Conservation (phyloP, 768 basidiomycete genomes). For the Boletus rubroflammeus region DNA sequence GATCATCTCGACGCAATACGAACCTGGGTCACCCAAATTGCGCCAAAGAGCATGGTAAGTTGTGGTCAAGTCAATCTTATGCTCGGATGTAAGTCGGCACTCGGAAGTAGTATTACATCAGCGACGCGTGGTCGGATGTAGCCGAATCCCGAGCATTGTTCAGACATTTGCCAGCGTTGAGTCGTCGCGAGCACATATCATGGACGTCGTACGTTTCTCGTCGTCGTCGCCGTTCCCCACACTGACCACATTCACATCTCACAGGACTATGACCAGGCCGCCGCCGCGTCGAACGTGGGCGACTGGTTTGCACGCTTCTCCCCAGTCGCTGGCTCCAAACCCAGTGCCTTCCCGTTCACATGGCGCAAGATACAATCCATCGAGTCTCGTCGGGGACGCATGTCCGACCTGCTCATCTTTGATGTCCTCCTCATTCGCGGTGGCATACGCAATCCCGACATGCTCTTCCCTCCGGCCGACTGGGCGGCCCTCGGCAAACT, state of each 20-base stretch:
- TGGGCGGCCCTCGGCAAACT: conserved; percentile 50
- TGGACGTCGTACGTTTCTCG: conserved; percentile 28
- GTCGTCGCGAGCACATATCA: conserved; percentile 6
- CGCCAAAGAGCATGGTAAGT: no score
- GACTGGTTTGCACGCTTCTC: conserved; percentile 46
- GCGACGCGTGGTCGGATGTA: conserved; percentile 6
- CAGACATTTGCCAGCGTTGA: background rate
- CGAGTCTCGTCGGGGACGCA: conserved; percentile 53
- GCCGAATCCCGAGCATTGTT: conserved; percentile 15
- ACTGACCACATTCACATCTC: background rate
- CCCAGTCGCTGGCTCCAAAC: conserved; percentile 20
- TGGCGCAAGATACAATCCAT: conserved; percentile 52
- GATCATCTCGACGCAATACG: no score
- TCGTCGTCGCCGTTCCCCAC: background rate
- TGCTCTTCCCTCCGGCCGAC: conserved; percentile 67
- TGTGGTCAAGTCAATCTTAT: no score
- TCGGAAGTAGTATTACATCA: conserved; percentile 6
- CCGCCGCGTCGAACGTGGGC: conserved; percentile 13
- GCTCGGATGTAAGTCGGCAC: background rate
- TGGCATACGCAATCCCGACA: conserved; percentile 54
- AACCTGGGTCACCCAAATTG: no score
- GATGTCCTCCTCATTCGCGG: conserved; percentile 69
- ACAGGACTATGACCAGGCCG: conserved; percentile 14
- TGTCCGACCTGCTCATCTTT: conserved; percentile 66
- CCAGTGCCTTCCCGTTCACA: conserved; percentile 57